phyloP scores from a whole-genome alignment of 2,329 filamentous ascomycete species.

The Phialophora expanda region DNA sequence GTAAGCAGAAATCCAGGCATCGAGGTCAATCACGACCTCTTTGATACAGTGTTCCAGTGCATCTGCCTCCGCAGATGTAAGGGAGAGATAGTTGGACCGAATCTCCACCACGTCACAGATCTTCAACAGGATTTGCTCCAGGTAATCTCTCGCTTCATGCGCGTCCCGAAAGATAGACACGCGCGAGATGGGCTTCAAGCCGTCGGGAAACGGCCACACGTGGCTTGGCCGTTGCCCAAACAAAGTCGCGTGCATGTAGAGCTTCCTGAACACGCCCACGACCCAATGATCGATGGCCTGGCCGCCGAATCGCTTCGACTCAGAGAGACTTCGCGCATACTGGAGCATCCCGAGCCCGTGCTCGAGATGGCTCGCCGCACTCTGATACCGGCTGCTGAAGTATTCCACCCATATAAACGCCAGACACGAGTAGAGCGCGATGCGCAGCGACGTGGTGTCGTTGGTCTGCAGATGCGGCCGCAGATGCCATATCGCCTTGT shows the following conservation, averaged over 20 bases:
- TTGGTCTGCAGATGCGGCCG: conserved; percentile 40
- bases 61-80: background rate
- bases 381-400: conserved; percentile 44
- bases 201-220: background rate
- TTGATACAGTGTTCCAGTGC: background rate
- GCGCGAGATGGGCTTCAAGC: background rate
- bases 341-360: conserved; percentile 43
- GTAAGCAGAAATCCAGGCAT: background rate
- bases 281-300: conserved; percentile 24
- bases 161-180: conserved; percentile 1
- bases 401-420: conserved; percentile 51
- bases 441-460: conserved; percentile 42
- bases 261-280: conserved; percentile 41
- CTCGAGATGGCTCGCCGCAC: conserved; percentile 42
- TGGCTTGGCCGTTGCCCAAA: conserved; percentile 36
- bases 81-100: background rate
- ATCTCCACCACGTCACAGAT: background rate
- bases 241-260: conserved; percentile 42
- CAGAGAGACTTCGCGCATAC: background rate
- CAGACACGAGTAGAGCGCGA: conserved; percentile 51
- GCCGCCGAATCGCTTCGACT: background rate
- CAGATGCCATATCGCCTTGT: conserved; percentile 48
- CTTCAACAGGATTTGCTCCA: conserved; percentile 15
- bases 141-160: conserved; percentile 7
- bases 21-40: background rate